Percentiles rank a stretch among this genome's conserved stretches.
These are phyloP conservation scores for Paecilomyces sp. DNA, from an alignment of 2,329 filamentous ascomycete genomes.

Conservation along the genomic window DNA sequence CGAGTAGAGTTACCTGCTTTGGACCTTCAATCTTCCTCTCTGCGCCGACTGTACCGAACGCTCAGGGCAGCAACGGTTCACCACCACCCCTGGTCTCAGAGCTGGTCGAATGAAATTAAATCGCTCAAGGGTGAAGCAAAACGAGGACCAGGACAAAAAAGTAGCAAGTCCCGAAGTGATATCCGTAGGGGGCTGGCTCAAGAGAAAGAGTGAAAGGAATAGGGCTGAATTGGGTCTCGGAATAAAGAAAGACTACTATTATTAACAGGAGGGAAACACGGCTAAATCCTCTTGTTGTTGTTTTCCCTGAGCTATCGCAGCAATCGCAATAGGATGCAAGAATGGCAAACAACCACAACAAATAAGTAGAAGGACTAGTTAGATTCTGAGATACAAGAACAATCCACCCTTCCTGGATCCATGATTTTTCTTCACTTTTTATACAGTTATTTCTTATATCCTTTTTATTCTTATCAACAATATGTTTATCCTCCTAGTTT, in stretches of 20 bases:
- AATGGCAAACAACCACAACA: too few species aligned
- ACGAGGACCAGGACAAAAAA: too few species aligned
- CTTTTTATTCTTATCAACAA: too few species aligned
- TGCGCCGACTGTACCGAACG: not conserved
- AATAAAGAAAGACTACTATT: not conserved
- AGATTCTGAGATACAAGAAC: too few species aligned
- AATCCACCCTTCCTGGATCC: too few species aligned
- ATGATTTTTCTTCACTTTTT: too few species aligned
- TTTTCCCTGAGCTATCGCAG: too few species aligned
- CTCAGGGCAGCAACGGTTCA: not conserved
- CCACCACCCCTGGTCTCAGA: not conserved
- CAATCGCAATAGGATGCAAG: too few species aligned
- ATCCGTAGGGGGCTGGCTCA: not conserved
- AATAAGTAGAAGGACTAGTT: too few species aligned
- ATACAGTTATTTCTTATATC: too few species aligned
- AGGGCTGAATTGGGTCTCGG: not conserved
- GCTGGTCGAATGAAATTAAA: not conserved
- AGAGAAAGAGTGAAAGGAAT: constrained; percentile 1
- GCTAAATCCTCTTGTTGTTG: too few species aligned
- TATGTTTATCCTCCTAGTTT: too few species aligned
- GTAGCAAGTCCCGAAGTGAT: not conserved
- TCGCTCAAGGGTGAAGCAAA: not conserved
- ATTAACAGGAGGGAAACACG: not conserved
- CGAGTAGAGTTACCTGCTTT: not conserved
- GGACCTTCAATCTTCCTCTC: not conserved